These are phyloP conservation scores for Trypanosoma grayi DNA, from an alignment of 208 protist genomes.

Conservation along the genomic window DNA sequence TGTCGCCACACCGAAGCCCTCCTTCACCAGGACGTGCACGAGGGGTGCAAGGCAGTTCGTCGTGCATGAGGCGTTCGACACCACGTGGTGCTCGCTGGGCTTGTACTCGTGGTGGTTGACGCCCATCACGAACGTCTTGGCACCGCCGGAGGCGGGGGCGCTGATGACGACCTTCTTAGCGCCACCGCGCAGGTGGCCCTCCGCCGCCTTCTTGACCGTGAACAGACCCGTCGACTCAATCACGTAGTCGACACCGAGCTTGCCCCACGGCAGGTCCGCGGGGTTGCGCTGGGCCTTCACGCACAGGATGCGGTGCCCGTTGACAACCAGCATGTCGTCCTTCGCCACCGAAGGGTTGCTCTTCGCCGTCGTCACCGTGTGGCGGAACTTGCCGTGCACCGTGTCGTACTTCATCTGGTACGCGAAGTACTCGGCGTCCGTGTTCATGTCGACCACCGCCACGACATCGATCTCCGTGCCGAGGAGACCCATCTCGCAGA, in stretches of 20 bases:
- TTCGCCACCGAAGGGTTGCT: conserved; percentile 56
- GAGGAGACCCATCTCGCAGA: conserved; percentile 64
- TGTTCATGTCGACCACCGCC: conserved; percentile 97
- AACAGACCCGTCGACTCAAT: conserved; percentile 99
- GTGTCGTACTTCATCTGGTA: conserved; percentile 97
- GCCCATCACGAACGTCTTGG: conserved; percentile 98
- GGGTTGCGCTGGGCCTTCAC: conserved; percentile 89
- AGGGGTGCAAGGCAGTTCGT: conserved; percentile 99
- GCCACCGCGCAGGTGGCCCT: conserved; percentile 93
- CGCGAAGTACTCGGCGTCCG: conserved; percentile 95
- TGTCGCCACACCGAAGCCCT: conserved; percentile 96
- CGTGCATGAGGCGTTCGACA: conserved; percentile 99
- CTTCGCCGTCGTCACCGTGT: conserved; percentile 68
- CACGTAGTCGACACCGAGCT: conserved; percentile 94
- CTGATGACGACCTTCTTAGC: conserved; percentile 99
- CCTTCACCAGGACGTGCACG: conserved; percentile 95
- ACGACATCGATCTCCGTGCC: conserved; percentile 90
- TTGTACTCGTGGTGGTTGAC: conserved; percentile 97
- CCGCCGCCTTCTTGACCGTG: conserved; percentile 86
- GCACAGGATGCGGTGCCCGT: conserved; percentile 73
- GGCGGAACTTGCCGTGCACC: conserved; percentile 93
- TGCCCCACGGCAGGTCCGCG: conserved; percentile 93
- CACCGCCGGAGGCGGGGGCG: conserved; percentile 95
- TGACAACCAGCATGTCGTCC: conserved; percentile 75
- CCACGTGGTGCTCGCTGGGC: conserved; percentile 65